Conservation (phyloP, 352 stramenopile species). For the Peronosclerospora sorghi region DNA sequence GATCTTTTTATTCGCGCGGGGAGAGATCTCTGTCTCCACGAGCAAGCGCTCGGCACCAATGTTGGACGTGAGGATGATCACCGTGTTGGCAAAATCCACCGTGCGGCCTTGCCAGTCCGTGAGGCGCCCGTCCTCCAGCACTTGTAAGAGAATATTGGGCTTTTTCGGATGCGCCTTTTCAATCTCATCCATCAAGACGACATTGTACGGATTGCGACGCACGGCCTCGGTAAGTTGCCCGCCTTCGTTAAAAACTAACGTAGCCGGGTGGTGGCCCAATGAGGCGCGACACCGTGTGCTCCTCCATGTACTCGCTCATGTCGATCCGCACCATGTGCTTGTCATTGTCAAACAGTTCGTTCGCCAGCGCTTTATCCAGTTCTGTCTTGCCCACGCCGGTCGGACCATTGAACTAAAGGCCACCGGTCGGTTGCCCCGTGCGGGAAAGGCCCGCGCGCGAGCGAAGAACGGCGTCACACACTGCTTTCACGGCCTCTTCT, state of each 20-base stretch:
- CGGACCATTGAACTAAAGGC: conserved; percentile 93
- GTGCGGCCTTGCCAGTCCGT: too few relatives aligned
- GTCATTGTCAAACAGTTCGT: conserved; percentile 92
- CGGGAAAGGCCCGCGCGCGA: conserved; percentile 86
- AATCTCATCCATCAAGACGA: conserved; percentile 95
- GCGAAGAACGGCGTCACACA: conserved; percentile 87
- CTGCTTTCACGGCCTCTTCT: conserved; percentile 84
- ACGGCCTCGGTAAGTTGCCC: conserved; percentile 95
- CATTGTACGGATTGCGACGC: conserved; percentile 91
- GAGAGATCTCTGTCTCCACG: too few relatives aligned
- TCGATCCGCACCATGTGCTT: conserved; percentile 94
- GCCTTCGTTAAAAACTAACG: conserved; percentile 87
- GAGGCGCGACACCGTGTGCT: conserved; percentile 88
- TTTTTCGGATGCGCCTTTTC: too few relatives aligned
- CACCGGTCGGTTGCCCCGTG: conserved; percentile 84
- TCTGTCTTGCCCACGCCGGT: conserved; percentile 95
- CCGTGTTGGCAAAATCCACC: too few relatives aligned
- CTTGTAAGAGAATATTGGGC: too few relatives aligned
- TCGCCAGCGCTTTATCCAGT: conserved; percentile 90
- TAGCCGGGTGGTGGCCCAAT: conserved; percentile 94
- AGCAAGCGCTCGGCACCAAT: too few relatives aligned
- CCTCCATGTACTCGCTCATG: conserved; percentile 98
- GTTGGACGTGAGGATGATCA: too few relatives aligned
- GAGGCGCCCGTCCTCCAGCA: too few relatives aligned
- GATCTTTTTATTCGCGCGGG: too few relatives aligned